phyloP scores from a whole-genome alignment of 2,329 filamentous ascomycete genomes.

The Sclerotinia subarctica region DNA sequence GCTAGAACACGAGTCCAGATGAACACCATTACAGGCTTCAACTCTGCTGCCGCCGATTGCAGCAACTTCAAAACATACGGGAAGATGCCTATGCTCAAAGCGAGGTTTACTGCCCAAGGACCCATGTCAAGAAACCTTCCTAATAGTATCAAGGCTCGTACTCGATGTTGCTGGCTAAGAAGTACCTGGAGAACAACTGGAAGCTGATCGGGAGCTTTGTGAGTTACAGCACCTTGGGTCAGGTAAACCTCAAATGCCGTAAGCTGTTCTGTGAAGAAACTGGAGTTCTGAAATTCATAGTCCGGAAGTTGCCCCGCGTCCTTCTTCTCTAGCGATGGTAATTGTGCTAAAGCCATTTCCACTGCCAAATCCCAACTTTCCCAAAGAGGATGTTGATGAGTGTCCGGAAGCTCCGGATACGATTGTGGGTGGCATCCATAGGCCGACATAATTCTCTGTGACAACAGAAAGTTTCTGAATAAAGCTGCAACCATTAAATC shows the following conservation, averaged over 20 bases:
- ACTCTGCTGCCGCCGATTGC: conserved; percentile 88
- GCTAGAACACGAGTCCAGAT: conserved; percentile 97
- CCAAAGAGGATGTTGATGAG: conserved; percentile 92
- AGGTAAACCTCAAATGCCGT: conserved; percentile 97
- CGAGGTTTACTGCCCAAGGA: conserved; percentile 97
- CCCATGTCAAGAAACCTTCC: conserved; percentile 93
- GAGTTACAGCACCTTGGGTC: conserved; percentile 74
- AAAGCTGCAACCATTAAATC: conserved; percentile 98
- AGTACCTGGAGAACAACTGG: conserved; percentile 95
- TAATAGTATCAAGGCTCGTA: conserved; percentile 85
- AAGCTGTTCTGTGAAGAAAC: conserved; percentile 94
- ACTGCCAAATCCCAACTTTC: conserved; percentile 97
- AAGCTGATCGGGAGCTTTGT: conserved; percentile 88
- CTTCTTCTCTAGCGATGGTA: conserved; percentile 79
- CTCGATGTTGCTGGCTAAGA: conserved; percentile 88
- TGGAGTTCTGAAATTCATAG: conserved; percentile 94
- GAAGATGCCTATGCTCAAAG: conserved; percentile 96
- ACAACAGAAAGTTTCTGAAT: conserved; percentile 92
- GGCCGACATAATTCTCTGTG: conserved; percentile 91
- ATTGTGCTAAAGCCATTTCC: conserved; percentile 87
- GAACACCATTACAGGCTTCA: conserved; percentile 99
- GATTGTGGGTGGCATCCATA: conserved; percentile 96
- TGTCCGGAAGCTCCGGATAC: conserved; percentile 87
- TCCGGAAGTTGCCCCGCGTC: conserved; percentile 59
- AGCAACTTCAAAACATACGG: conserved; percentile 97